These are phyloP conservation scores for Pyricularia pennisetigena DNA, from an alignment of 2,329 filamentous ascomycete genomes.

Conservation along the genomic window DNA sequence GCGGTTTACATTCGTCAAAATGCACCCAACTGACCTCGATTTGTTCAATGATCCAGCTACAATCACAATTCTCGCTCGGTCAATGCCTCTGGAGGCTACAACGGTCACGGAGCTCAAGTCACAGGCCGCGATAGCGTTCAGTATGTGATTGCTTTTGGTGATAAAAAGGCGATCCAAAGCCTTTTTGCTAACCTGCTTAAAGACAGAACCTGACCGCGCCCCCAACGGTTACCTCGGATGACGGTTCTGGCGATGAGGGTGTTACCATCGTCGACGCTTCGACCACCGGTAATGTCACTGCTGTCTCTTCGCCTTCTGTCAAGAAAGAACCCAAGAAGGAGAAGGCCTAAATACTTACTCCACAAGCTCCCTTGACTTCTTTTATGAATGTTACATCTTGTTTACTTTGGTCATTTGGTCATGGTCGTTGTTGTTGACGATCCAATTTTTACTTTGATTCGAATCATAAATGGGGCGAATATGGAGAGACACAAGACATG, in stretches of 20 bases:
- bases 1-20: not conserved
- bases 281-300: conserved; percentile 30
- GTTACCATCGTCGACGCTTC: conserved; percentile 43
- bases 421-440: not conserved
- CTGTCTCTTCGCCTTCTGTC: conserved; percentile 40
- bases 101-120: not conserved
- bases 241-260: conserved; percentile 38
- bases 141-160: not conserved
- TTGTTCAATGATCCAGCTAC: not conserved
- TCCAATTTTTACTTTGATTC: conserved; percentile 1
- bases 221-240: conserved; percentile 33
- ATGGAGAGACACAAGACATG: conserved; percentile 1
- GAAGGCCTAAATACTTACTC: conserved; percentile 9
- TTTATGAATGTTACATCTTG: conserved; percentile 1
- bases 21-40: not conserved
- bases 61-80: conserved; percentile 3
- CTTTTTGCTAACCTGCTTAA: conserved; percentile 9
- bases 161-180: conserved; percentile 3
- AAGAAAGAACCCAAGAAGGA: conserved; percentile 32
- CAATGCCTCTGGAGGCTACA: not conserved
- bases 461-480: conserved; percentile 1
- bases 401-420: conserved; percentile 2
- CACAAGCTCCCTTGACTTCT: not conserved
- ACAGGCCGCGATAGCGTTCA: not conserved
- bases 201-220: conserved; percentile 30